Conservation (phyloP, 1,284 basidiomycete species). For the Ceratobasidium sp. region DNA sequence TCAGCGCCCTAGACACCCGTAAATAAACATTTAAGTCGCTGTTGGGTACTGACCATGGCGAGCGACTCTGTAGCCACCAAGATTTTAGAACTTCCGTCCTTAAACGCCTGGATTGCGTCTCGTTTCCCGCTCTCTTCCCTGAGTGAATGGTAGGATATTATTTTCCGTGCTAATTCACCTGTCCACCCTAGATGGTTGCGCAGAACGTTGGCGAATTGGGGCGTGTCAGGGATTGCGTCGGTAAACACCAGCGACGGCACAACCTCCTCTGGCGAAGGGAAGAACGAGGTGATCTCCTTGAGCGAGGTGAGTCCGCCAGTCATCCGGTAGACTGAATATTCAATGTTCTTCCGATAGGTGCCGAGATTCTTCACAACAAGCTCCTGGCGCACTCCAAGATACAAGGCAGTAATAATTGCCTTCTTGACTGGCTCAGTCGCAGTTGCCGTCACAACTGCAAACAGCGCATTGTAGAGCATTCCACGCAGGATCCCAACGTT, state of each 20-base stretch:
- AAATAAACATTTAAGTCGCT: neutral
- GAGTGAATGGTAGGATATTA: neutral
- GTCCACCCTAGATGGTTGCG: neutral
- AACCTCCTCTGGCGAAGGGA: neutral
- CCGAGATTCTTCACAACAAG: neutral
- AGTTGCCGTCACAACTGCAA: constrained; percentile 16
- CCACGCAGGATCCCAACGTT: neutral
- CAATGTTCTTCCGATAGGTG: neutral
- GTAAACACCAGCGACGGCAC: constrained; percentile 1
- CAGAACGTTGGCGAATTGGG: neutral
- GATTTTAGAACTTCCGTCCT: neutral
- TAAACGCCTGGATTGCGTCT: constrained; percentile 4
- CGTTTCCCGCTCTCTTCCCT: constrained; percentile 2
- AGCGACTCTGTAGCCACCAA: constrained; percentile 3
- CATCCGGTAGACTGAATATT: constrained; percentile 4
- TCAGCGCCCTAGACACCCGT: neutral
- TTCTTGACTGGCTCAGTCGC: neutral
- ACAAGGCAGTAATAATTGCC: neutral
- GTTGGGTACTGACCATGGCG: neutral
- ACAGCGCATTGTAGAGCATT: neutral
- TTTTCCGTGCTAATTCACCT: neutral
- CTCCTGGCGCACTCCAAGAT: neutral
- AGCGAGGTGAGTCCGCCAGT: neutral
- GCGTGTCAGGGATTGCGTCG: neutral
- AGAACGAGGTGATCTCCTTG: neutral